phyloP scores from a whole-genome alignment of 352 stramenopile genomes.

The Phytophthora pistaciae region DNA sequence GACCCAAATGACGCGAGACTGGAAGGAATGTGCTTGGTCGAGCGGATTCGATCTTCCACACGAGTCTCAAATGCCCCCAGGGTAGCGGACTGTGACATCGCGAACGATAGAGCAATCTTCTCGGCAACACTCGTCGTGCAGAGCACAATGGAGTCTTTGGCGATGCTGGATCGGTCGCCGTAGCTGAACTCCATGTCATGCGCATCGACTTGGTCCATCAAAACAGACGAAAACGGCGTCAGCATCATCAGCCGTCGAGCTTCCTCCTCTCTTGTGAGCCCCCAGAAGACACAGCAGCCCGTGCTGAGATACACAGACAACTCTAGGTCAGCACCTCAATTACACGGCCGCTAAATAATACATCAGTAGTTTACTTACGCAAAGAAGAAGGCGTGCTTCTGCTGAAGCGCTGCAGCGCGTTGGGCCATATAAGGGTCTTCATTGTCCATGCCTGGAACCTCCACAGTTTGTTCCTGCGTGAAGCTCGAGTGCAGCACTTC shows the following conservation, averaged over 20 bases:
- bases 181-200: conserved; percentile 79
- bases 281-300: conserved; percentile 81
- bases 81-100: conserved; percentile 93
- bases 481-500: conserved; percentile 70
- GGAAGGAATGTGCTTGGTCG: conserved; percentile 88
- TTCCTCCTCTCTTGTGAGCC: conserved; percentile 68
- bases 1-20: conserved; percentile 87
- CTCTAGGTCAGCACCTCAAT: not conserved
- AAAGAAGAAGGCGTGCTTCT: conserved; percentile 82
- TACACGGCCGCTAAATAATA: too few species aligned
- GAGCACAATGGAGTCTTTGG: conserved; percentile 87
- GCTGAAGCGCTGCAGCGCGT: conserved; percentile 33
- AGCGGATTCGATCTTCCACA: conserved; percentile 85
- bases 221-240: conserved; percentile 53
- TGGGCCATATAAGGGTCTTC: conserved; percentile 9
- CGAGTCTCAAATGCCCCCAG: conserved; percentile 93
- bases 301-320: conserved; percentile 37
- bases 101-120: conserved; percentile 93
- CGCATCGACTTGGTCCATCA: conserved; percentile 58
- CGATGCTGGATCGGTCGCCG: conserved; percentile 53
- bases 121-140: conserved; percentile 76
- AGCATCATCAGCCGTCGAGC: conserved; percentile 55
- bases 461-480: conserved; percentile 9
- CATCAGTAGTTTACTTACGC: conserved; percentile 38
- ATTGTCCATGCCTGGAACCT: not conserved